A percentile compares a stretch with the other conserved stretches of the same genome.
Conservation (phyloP, 371 early-diverging fungal species). For the Smittium culicis region DNA sequence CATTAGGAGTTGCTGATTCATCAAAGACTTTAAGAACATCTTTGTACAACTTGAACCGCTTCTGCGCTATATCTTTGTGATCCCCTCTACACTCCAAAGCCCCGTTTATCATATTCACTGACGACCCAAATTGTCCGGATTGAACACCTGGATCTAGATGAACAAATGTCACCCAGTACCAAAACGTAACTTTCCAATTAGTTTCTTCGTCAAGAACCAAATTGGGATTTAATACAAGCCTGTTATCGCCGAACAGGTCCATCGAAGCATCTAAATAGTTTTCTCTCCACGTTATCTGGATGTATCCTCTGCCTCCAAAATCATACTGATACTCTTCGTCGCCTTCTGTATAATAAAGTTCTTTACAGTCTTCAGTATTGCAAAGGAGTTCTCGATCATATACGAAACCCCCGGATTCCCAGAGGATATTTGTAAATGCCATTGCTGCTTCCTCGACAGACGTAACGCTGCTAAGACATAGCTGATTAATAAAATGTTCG, state of each 20-base stretch:
- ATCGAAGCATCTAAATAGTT: constrained; percentile 17
- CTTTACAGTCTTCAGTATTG: constrained; percentile 13
- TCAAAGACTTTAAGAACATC: constrained; percentile 22
- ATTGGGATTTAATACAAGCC: constrained; percentile 13
- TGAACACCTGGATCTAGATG: constrained; percentile 8
- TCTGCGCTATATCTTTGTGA: constrained; percentile 27
- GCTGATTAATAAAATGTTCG: constrained; percentile 20
- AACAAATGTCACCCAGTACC: constrained; percentile 14
- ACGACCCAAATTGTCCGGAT: constrained; percentile 12
- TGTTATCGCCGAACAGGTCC: constrained; percentile 14
- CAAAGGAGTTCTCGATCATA: constrained; percentile 28
- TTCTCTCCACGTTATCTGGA: constrained; percentile 18
- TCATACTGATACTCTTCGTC: neutral
- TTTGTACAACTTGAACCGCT: constrained; percentile 30
- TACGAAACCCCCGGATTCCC: constrained; percentile 31
- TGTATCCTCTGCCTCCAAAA: constrained; percentile 21
- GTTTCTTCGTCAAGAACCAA: constrained; percentile 7
- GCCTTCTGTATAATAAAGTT: neutral
- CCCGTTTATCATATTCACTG: constrained; percentile 18
- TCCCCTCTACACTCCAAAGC: constrained; percentile 21
- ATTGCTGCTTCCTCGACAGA: constrained; percentile 29
- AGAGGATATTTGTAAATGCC: constrained; percentile 31
- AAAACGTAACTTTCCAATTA: constrained; percentile 11
- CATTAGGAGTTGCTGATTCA: constrained; percentile 20
- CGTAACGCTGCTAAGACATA: constrained; percentile 18